A percentile compares a stretch with the other conserved stretches of the same genome.
These are phyloP conservation scores for Clavispora vitiphila DNA, from an alignment of 805 yeast species.

Conservation along the genomic window DNA sequence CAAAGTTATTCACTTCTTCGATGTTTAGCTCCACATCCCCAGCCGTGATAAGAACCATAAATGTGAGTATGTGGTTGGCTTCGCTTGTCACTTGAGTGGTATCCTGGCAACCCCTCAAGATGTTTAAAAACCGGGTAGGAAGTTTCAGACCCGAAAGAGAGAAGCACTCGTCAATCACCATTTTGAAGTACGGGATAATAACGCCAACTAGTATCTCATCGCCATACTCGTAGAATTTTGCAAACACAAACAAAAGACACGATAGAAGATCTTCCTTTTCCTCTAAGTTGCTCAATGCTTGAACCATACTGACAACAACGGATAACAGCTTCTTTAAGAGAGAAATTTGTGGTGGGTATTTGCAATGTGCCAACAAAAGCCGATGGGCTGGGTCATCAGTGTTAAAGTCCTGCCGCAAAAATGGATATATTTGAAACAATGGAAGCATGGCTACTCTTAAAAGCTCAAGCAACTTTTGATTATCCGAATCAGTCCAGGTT, in stretches of 20 bases:
- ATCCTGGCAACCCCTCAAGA: constrained; percentile 4
- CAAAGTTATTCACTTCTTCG: constrained; percentile 19
- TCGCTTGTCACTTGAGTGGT: constrained; percentile 5
- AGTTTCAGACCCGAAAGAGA: constrained; percentile 13
- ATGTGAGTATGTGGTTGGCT: constrained; percentile 28
- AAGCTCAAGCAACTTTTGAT: constrained; percentile 65
- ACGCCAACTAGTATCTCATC: constrained; percentile 42
- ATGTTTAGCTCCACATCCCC: constrained; percentile 27
- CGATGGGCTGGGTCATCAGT: constrained; percentile 21
- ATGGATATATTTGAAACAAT: constrained; percentile 55
- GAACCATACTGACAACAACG: constrained; percentile 57
- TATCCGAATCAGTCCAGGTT: constrained; percentile 23
- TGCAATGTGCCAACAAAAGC: constrained; percentile 23
- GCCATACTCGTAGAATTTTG: constrained; percentile 46
- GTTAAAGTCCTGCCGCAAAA: constrained; percentile 45
- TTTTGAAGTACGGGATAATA: constrained; percentile 41
- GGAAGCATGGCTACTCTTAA: constrained; percentile 65
- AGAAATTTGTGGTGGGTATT: constrained; percentile 32
- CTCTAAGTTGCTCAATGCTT: constrained; percentile 49
- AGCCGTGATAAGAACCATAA: constrained; percentile 29
- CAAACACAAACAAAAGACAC: constrained; percentile 60
- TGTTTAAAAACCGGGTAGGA: constrained; percentile 20
- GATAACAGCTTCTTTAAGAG: constrained; percentile 46
- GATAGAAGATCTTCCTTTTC: constrained; percentile 69
- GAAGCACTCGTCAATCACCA: constrained; percentile 21